phyloP scores from a whole-genome alignment of 108 stramenopile species.

The Parmales sp. region DNA sequence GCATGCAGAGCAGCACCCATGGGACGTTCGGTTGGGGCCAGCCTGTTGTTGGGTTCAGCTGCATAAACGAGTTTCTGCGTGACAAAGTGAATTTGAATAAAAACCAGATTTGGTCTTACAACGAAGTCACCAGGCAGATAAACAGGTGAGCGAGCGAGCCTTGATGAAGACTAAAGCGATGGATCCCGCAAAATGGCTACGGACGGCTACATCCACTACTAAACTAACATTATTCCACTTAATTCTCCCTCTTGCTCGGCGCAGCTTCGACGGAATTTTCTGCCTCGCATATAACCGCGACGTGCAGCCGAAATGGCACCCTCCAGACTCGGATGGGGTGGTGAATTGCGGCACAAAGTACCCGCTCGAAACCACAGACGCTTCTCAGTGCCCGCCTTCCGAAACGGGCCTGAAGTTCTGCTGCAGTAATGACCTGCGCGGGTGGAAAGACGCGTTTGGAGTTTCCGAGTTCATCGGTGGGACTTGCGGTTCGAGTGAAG shows the following conservation, averaged over 20 bases:
- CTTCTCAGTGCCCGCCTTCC: not conserved
- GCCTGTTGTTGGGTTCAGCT: not conserved
- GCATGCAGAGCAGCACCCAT: too few species aligned
- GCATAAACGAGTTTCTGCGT: not conserved
- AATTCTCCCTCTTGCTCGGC: too few species aligned
- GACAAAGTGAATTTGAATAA: not conserved
- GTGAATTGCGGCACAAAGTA: not conserved
- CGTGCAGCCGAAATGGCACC: not conserved
- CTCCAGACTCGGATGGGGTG: not conserved
- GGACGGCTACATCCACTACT: too few species aligned
- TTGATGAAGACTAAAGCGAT: too few species aligned
- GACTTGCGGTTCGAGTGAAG: not conserved
- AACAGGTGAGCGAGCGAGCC: too few species aligned
- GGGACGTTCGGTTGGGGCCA: not conserved
- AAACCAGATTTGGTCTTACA: not conserved
- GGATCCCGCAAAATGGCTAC: too few species aligned
- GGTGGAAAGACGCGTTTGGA: not conserved
- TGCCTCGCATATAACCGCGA: not conserved
- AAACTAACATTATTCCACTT: too few species aligned
- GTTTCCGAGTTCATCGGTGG: not conserved
- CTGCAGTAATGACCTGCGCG: not conserved
- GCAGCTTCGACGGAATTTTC: not conserved
- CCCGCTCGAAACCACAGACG: not conserved
- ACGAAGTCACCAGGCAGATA: not conserved
- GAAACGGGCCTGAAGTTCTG: not conserved